These are phyloP conservation scores for Tetrapisispora phaffii DNA, from an alignment of 805 yeast genomes.

Conservation along the genomic window DNA sequence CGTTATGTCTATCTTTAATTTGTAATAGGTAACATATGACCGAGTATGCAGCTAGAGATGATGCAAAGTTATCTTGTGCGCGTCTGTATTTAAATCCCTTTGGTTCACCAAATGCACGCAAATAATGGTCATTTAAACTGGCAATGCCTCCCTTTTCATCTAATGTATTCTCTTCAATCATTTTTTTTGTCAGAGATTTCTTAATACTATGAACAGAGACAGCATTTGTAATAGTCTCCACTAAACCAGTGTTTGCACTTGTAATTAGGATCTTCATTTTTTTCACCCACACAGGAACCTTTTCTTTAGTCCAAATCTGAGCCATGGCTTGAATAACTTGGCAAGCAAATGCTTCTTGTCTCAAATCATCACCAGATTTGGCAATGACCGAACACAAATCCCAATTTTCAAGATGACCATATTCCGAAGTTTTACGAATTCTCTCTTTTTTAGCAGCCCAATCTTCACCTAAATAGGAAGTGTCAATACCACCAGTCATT, in stretches of 20 bases:
- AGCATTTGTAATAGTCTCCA: constrained; percentile 93
- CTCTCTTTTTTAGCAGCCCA: constrained; percentile 79
- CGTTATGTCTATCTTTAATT: constrained; percentile 93
- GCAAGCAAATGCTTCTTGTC: constrained; percentile 97
- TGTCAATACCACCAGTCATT: constrained; percentile 64
- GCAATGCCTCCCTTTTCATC: constrained; percentile 61
- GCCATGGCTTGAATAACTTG: constrained; percentile 85
- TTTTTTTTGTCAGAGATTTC: constrained; percentile 74
- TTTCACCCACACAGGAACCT: constrained; percentile 80
- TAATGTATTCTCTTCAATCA: constrained; percentile 50
- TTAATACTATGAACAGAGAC: constrained; percentile 89
- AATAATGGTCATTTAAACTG: constrained; percentile 69
- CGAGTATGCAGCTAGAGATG: constrained; percentile 84
- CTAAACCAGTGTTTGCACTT: constrained; percentile 81
- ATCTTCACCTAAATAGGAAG: constrained; percentile 76
- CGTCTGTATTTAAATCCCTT: constrained; percentile 44
- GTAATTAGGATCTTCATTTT: constrained; percentile 88
- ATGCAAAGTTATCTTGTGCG: constrained; percentile 80
- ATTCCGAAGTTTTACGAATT: constrained; percentile 66
- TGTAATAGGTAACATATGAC: constrained; percentile 82
- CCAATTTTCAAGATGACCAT: constrained; percentile 87
- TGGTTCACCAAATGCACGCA: constrained; percentile 60
- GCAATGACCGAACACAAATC: constrained; percentile 92
- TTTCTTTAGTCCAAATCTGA: constrained; percentile 64
- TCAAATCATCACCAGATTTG: constrained; percentile 88